Conservation (phyloP, 208 protist genomes). For the Acanthamoeba lenticulata region DNA sequence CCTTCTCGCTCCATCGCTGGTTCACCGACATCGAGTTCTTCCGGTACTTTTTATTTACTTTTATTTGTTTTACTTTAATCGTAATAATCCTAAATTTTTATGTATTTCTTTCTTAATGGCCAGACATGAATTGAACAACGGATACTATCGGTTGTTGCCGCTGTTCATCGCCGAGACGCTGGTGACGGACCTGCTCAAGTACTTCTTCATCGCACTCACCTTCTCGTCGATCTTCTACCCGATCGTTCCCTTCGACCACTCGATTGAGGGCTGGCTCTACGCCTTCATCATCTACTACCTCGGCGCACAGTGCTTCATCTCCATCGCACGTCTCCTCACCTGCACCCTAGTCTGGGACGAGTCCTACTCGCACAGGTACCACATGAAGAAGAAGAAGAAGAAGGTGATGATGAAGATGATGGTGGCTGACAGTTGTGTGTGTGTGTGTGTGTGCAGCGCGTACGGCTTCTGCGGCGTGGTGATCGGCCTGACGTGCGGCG, state of each 20-base stretch:
- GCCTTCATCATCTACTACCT: conserved; percentile 64
- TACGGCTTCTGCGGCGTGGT: conserved; percentile 44
- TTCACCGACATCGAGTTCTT: conserved; percentile 55
- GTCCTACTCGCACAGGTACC: conserved; percentile 47
- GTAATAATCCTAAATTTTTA: not conserved
- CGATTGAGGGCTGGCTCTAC: conserved; percentile 52
- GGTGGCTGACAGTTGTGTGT: not conserved
- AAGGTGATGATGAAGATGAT: not conserved
- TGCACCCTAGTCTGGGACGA: conserved; percentile 65
- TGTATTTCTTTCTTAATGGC: not conserved
- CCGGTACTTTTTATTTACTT: not conserved
- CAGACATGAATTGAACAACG: conserved; percentile 58
- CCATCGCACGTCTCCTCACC: conserved; percentile 23
- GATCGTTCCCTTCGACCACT: conserved; percentile 61
- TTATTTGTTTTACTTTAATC: not conserved
- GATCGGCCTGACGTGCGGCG: conserved; percentile 63
- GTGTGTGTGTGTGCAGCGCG: not conserved
- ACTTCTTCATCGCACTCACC: conserved; percentile 60
- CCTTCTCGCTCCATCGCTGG: conserved; percentile 60
- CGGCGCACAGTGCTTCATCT: conserved; percentile 63
- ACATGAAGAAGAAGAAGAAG: not conserved
- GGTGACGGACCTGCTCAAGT: conserved; percentile 63
- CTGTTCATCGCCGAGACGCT: conserved; percentile 61
- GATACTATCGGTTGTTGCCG: conserved; percentile 44
- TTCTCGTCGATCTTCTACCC: conserved; percentile 62